Evolutionary conservation across 805 yeast genomes (phyloP).

Genomic region (Yamadazyma paraphyllophila): DNA sequence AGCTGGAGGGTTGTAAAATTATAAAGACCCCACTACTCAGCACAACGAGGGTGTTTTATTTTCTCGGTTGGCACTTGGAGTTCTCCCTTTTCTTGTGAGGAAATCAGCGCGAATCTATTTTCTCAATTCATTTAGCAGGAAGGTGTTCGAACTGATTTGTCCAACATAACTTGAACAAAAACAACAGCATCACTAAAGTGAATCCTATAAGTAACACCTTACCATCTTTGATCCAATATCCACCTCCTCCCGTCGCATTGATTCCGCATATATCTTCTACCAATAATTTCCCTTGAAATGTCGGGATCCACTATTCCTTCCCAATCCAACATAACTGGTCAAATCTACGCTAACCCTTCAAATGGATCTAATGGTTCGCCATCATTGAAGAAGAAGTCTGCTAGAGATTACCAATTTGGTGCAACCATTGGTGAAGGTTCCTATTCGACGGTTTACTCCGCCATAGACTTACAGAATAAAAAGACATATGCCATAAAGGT

Average conservation of each 20-base stretch:
- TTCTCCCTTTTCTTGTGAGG: not conserved
- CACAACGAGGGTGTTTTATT: not conserved
- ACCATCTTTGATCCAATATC: not conserved
- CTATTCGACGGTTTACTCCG: slow-evolving; percentile 89
- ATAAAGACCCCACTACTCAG: too few species aligned
- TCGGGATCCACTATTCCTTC: slow-evolving; percentile 8
- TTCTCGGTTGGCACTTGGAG: not conserved
- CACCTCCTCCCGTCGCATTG: slow-evolving; percentile 1
- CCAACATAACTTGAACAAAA: not conserved
- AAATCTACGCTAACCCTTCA: not conserved
- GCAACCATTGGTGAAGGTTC: slow-evolving; percentile 93
- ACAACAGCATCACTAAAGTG: too few species aligned
- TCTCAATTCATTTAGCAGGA: not conserved
- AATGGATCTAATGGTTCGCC: not conserved
- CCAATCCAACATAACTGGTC: not conserved
- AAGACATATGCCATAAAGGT: slow-evolving; percentile 88
- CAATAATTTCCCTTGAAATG: not conserved
- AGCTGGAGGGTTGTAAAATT: too few species aligned
- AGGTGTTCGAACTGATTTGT: not conserved
- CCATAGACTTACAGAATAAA: slow-evolving; percentile 70
- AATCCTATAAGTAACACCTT: too few species aligned
- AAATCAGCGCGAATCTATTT: not conserved
- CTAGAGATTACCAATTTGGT: slow-evolving; percentile 86
- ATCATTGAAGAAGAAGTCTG: slow-evolving; percentile 44
- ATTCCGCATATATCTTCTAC: not conserved